Base-by-base conservation (phyloP, 176 grass and related monocot genomes). In the Leersia perrieri region DNA sequence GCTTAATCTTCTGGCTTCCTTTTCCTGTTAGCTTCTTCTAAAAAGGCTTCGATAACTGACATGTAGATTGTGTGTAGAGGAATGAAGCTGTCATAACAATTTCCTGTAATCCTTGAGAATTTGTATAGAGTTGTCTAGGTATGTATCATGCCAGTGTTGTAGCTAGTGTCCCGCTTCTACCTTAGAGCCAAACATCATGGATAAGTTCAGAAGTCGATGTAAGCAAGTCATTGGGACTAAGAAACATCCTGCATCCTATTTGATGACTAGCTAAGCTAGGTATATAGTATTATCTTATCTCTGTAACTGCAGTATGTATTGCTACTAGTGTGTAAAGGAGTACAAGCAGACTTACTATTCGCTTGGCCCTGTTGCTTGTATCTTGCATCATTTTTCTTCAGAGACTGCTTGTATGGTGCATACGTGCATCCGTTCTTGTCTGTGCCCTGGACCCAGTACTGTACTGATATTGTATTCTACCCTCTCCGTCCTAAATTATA, bases 121-220 rank as follows among this genome's bases (percentile, higher is more conserved):
- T 23, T 74, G 60, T 84, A 38, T 89, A 84, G 70, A 79, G 70
- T 39, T 67, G 31, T 68, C 64, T 82, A 74, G 85, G 53, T 63
- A 66, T 84, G 18, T 51, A 61, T 69, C 12, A 62, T 75, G 16
- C 18, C 13, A 36, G 27, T 9, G 16, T 58, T 41, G 26, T 60
- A 71, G 51, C 9, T 39, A 51, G 16, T 51, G 18, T 33, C 60
- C 33, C 63, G n/a, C n/a, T n/a, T n/a, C n/a, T n/a, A 31, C 67
- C 63, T 3, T 62, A 31, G 51, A 30, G 18, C 18, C 66, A 74
- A 32, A 80, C 61, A 75, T 33, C 28, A 75, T 70, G 81, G 63
- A 51, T 40, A 76, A 26, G 55, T 38, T 49, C 10, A 69, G 55
- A 55, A 38, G 11, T 65, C 7, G 14, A 29, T 83, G 58, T 64